phyloP scores from a whole-genome alignment of 148 eudicot genomes.

The Dysphania ambrosioides region DNA sequence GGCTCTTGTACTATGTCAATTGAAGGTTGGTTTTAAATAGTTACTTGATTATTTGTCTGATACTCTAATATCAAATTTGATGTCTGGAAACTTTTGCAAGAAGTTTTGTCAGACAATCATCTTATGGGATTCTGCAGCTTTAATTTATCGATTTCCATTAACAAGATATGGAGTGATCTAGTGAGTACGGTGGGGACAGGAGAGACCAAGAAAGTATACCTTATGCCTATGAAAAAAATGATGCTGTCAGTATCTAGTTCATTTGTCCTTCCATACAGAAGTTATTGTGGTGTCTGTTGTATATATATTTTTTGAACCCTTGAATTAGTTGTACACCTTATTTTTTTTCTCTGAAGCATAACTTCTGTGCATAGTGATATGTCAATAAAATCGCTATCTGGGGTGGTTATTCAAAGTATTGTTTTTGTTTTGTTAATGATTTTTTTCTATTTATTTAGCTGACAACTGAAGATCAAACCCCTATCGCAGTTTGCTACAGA shows the following conservation, averaged over 20 bases:
- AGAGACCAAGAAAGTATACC: neutral
- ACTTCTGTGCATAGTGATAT: neutral
- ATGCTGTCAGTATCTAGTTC: neutral
- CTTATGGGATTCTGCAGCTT: too few species aligned
- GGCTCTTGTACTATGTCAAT: neutral
- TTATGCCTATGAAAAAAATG: neutral
- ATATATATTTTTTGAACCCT: neutral
- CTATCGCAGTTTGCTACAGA: constrained; percentile 63
- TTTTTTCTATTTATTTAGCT: neutral
- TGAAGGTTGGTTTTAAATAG: neutral
- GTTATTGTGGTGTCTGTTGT: neutral
- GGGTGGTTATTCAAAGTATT: neutral
- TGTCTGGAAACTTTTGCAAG: too few species aligned
- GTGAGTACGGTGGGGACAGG: neutral
- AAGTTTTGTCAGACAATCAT: too few species aligned
- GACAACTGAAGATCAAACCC: constrained; percentile 7
- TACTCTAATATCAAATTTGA: too few species aligned
- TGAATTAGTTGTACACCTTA: neutral
- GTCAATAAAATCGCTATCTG: neutral
- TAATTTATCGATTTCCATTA: neutral
- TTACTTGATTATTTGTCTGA: too few species aligned
- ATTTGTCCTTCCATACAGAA: neutral
- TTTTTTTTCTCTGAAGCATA: neutral
- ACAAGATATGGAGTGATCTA: neutral
- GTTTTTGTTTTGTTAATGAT: neutral